Base-by-base conservation (phyloP, 2,329 filamentous ascomycete genomes). In the Neoascochyta sp. region DNA sequence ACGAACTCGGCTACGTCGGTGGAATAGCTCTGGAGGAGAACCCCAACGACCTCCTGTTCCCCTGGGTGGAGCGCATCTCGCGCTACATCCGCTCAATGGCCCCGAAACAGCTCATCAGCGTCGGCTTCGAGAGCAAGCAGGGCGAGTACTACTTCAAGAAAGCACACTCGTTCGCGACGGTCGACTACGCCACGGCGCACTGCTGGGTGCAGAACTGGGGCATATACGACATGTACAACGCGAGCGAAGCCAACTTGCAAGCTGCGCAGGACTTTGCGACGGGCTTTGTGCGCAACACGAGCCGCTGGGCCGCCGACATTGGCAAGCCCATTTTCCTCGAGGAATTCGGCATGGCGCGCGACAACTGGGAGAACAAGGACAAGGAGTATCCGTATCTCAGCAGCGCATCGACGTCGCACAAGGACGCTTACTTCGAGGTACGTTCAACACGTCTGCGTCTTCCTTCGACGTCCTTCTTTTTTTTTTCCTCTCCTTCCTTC, bases 181-280 rank as follows among this genome's bases (percentile, higher is more conserved):
- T 65, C 13, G 60, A 64, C 30, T 65, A 65, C 24, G 54, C 57
- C 8, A 65, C 62, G 2, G 52, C 62, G 10, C 62, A 65, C 29
- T 63, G 55, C 33, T 65, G 62, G 62, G 62, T 65, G 2, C 40
- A 64, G 28, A 65, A 65, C 22, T 64, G 62, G 62, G 58, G 57
- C 14, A 39, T 63, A 0, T 65, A 65, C 33, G 52, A 63, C 36
- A 64, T 64, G 62, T 54, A 60, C 16, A 52, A 65, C 26, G 40
- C 55, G 0, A 57, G 43, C 13, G 40, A 41, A 9, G 47, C 43
- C 6, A 63, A 60, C 29, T 36, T 65, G 5, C 38, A 53, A 10
- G 38, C 35, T 4, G 62, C 62, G 7, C 54, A 64, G 24, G 44
- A 54, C 3, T 65, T 64, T 29, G 62, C 62, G 1, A 43, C 24